Base-by-base conservation (phyloP, 2,329 filamentous ascomycete genomes). In the Phaeosphaeriaceae sp. region DNA sequence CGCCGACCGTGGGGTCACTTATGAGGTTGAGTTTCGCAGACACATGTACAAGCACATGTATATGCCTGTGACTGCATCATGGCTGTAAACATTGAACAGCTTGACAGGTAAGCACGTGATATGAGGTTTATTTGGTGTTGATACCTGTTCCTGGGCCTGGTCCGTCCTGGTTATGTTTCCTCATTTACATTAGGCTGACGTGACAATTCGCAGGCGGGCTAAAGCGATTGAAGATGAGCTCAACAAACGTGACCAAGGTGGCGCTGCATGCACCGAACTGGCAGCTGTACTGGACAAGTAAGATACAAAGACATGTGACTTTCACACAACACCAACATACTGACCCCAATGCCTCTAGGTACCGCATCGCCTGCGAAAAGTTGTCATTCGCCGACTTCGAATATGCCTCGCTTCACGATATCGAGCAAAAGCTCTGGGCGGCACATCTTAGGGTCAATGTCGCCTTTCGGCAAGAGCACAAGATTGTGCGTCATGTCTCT, bases 381-480 rank as follows among this genome's bases (percentile, higher is more conserved):
- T 83, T 85, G 48, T 86, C 93, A 51, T 89, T 91, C 67, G 76
- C 82, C 68, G 87, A 96, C 72, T 85, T 90, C 66, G 78, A 84
- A 56, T 85, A 83, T 74, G 86, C 87, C 42, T 80, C 78, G 52
- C 77, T 79, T 55, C 81, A 85, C 54, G 81, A 85, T 48, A 81
- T 88, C 43, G 91, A 96, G 71, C 74, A 78, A 49, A 81, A 80
- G 52, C 82, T 97, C 38, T 97, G 93, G 93, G 80, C 85, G 52
- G 82, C 85, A 44, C 93, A 97, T 74, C 82, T 83, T 53, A 82
- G 84, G 61, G 86, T 96, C 71, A 95, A 94, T 70, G 81, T 80
- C 61, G 85, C 87, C 67, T 96, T 93, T 76, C 84, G 90, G 66
- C 87, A 86, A 66, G 79, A 85, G 46, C 58, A 63, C 42, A 57